Percentiles rank a stretch among this genome's conserved stretches.
Evolutionary conservation across 345 rosid species (phyloP).

Genomic region (Camelina hispida): DNA sequence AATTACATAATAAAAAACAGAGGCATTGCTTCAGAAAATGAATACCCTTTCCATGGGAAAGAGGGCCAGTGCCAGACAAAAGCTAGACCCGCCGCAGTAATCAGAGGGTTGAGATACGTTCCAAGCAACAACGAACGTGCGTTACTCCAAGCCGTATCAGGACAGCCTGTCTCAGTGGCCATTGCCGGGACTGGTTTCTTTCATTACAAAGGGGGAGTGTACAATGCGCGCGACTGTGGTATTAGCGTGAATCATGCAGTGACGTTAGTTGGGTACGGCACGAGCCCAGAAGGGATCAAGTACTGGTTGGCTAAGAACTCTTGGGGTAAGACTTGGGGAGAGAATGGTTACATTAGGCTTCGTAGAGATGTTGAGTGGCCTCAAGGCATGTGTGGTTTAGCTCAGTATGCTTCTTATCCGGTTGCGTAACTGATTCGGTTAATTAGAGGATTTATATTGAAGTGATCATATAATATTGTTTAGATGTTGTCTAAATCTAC

Average conservation of each 20-base stretch:
- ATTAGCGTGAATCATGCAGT: conserved; percentile 53
- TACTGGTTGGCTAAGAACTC: conserved; percentile 73
- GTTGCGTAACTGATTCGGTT: conserved; percentile 18
- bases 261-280: conserved; percentile 63
- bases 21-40: conserved; percentile 56
- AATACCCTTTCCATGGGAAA: conserved; percentile 49
- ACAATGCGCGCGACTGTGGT: conserved; percentile 47
- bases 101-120: conserved; percentile 50
- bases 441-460: neutral
- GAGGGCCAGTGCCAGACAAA: conserved; percentile 48
- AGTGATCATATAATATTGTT: neutral
- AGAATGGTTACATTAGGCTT: conserved; percentile 59
- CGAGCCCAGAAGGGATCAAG: conserved; percentile 45
- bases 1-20: conserved; percentile 45
- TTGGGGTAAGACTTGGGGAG: conserved; percentile 67
- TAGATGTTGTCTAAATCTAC: neutral
- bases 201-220: conserved; percentile 54
- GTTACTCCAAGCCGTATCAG: conserved; percentile 53
- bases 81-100: conserved; percentile 33
- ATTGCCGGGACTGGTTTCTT: conserved; percentile 46
- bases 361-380: conserved; percentile 47
- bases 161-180: conserved; percentile 61
- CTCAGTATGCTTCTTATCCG: conserved; percentile 52
- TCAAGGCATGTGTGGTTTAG: conserved; percentile 65
- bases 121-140: conserved; percentile 53